A percentile compares a stretch with the other conserved stretches of the same genome.
phyloP scores from a whole-genome alignment of 768 basidiomycete genomes.

The Pisolithus tinctorius region DNA sequence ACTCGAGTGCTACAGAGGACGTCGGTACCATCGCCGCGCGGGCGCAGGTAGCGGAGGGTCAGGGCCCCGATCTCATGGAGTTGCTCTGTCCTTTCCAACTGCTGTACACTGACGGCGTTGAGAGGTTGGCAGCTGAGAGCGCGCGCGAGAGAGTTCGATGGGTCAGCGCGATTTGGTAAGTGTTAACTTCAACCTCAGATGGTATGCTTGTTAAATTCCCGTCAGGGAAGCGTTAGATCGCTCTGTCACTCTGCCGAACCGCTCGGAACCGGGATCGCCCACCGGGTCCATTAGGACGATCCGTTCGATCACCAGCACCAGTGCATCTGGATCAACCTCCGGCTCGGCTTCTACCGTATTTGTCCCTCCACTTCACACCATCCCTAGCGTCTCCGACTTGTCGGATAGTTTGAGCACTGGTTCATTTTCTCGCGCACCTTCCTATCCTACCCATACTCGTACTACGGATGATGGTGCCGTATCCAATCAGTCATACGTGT shows the following conservation, averaged over 20 bases:
- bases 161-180: constrained; percentile 87
- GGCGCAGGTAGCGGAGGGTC: constrained; percentile 44
- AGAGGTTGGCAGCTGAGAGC: constrained; percentile 84
- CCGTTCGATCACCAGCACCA: constrained; percentile 44
- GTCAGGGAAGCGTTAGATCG: constrained; percentile 75
- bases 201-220: not conserved
- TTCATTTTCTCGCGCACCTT: constrained; percentile 36
- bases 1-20: constrained; percentile 77
- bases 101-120: constrained; percentile 84
- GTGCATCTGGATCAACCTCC: constrained; percentile 30
- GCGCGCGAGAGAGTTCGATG: constrained; percentile 81
- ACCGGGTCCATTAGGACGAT: constrained; percentile 65
- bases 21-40: constrained; percentile 81
- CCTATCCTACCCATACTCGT: constrained; percentile 51
- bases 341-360: constrained; percentile 72
- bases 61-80: constrained; percentile 49
- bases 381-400: constrained; percentile 68
- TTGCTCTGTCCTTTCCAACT: constrained; percentile 86
- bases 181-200: not conserved
- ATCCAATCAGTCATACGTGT: constrained; percentile 56
- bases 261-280: constrained; percentile 39
- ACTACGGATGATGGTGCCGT: constrained; percentile 73
- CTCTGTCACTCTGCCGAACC: constrained; percentile 44
- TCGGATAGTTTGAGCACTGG: constrained; percentile 36
- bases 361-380: constrained; percentile 64